A percentile compares a stretch with the other conserved stretches of the same genome.
phyloP scores from a whole-genome alignment of 2,329 filamentous ascomycete genomes.

The Clonostachys byssicola region DNA sequence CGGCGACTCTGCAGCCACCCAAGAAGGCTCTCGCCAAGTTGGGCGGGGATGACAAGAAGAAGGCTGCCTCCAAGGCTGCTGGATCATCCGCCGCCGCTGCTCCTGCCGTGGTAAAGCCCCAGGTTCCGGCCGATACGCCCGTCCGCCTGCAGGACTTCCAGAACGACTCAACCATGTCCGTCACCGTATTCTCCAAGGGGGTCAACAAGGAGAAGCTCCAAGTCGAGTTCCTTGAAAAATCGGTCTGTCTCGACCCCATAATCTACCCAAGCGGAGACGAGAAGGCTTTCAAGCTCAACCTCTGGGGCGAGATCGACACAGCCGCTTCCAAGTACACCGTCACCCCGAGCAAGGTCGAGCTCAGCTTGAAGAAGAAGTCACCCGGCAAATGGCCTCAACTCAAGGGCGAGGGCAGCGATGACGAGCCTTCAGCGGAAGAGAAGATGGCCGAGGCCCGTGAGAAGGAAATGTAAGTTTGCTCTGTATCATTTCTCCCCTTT shows the following conservation, averaged over 20 bases:
- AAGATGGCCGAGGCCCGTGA: conserved; percentile 2
- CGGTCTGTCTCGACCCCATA: conserved; percentile 18
- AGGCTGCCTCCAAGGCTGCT: not conserved
- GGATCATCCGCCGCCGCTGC: not conserved
- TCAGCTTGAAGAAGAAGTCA: conserved; percentile 64
- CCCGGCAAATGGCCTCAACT: conserved; percentile 63
- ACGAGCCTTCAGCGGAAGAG: not conserved
- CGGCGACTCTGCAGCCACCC: conserved; percentile 21
- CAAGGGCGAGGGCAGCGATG: conserved; percentile 8
- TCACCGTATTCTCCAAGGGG: conserved; percentile 37
- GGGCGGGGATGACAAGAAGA: not conserved
- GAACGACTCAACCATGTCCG: conserved; percentile 22
- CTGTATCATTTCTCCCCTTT: not conserved
- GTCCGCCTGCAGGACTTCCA: conserved; percentile 28
- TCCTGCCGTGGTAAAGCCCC: conserved; percentile 6
- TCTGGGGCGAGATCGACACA: conserved; percentile 63
- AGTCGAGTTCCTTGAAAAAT: conserved; percentile 22
- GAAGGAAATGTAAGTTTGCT: conserved; percentile 11
- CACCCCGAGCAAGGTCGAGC: conserved; percentile 75
- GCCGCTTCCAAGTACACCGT: conserved; percentile 58
- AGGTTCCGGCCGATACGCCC: not conserved
- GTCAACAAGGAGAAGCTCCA: conserved; percentile 32
- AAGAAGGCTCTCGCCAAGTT: conserved; percentile 17
- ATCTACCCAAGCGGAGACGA: conserved; percentile 44
- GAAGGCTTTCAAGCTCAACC: conserved; percentile 57